Percentiles rank a stretch among this genome's conserved stretches.
These are phyloP conservation scores for Aspergillus melleus DNA, from an alignment of 2,329 filamentous ascomycete species.

Conservation along the genomic window DNA sequence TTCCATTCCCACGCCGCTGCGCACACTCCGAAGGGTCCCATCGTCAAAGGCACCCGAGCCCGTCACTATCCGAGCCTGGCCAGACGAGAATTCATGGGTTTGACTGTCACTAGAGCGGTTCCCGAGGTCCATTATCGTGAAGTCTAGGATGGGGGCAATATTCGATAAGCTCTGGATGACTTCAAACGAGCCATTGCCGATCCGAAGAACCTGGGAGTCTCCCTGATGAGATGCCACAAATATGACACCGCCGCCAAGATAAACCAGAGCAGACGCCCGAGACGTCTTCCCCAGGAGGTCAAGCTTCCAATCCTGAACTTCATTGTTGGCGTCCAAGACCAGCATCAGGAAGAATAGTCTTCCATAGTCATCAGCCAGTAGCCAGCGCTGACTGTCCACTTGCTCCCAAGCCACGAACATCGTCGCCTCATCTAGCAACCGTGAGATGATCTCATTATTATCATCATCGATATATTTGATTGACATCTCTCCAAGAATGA, in stretches of 20 bases:
- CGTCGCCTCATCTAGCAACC: conserved; percentile 68
- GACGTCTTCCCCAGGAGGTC: conserved; percentile 68
- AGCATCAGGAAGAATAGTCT: conserved; percentile 82
- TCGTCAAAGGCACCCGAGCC: conserved; percentile 89
- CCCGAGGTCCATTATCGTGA: conserved; percentile 94
- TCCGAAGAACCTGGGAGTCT: conserved; percentile 78
- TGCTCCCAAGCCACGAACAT: conserved; percentile 92
- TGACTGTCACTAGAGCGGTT: conserved; percentile 76
- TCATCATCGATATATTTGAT: conserved; percentile 83
- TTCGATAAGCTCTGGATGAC: conserved; percentile 77
- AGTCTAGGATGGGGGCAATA: conserved; percentile 89
- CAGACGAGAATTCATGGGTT: conserved; percentile 89
- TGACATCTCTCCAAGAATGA: conserved; percentile 76
- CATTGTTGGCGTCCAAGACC: conserved; percentile 60
- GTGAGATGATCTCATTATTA: conserved; percentile 64
- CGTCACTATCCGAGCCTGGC: conserved; percentile 89
- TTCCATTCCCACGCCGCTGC: conserved; percentile 90
- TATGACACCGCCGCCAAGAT: conserved; percentile 65
- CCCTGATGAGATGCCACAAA: conserved; percentile 93
- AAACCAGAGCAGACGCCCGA: conserved; percentile 74
- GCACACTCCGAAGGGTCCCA: conserved; percentile 82
- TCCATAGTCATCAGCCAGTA: conserved; percentile 92
- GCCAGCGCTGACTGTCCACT: conserved; percentile 76
- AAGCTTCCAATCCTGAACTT: conserved; percentile 72
- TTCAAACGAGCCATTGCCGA: conserved; percentile 62